These are phyloP conservation scores for Geotrichum reessii DNA, from an alignment of 1,139 yeast species.

Conservation along the genomic window DNA sequence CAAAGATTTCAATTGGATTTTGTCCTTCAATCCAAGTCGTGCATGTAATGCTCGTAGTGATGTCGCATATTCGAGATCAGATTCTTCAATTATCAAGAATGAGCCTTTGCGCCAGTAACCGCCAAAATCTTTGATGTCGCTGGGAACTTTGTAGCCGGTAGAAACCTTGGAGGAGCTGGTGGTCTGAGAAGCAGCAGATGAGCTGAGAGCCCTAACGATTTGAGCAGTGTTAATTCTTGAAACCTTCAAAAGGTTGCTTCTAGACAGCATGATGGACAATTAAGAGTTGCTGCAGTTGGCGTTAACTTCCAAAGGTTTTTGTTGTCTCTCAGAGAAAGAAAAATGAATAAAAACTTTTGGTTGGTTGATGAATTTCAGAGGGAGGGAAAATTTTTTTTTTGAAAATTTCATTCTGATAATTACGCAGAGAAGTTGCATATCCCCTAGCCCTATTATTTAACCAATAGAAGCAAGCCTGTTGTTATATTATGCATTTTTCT, in stretches of 20 bases:
- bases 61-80: constrained; percentile 32
- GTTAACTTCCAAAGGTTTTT: not conserved
- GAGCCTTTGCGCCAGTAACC: constrained; percentile 23
- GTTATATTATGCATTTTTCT: not conserved
- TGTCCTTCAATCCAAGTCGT: constrained; percentile 47
- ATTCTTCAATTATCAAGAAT: constrained; percentile 6
- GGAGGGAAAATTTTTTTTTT: not conserved
- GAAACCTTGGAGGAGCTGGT: not conserved
- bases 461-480: constrained; percentile 6
- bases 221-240: not conserved
- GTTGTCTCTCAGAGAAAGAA: not conserved
- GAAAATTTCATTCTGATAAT: constrained; percentile 13
- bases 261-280: not conserved
- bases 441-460: constrained; percentile 4
- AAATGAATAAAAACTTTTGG: not conserved
- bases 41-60: constrained; percentile 70
- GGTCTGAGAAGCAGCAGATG: not conserved
- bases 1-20: constrained; percentile 58
- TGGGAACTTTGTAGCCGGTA: constrained; percentile 14
- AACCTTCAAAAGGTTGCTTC: not conserved
- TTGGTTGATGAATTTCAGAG: not conserved
- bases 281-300: constrained; percentile 1
- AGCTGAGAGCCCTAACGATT: not conserved
- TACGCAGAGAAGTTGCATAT: constrained; percentile 2
- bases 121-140: constrained; percentile 30